These are phyloP conservation scores for Lactarius trivialis DNA, from an alignment of 768 basidiomycete species.

Conservation along the genomic window DNA sequence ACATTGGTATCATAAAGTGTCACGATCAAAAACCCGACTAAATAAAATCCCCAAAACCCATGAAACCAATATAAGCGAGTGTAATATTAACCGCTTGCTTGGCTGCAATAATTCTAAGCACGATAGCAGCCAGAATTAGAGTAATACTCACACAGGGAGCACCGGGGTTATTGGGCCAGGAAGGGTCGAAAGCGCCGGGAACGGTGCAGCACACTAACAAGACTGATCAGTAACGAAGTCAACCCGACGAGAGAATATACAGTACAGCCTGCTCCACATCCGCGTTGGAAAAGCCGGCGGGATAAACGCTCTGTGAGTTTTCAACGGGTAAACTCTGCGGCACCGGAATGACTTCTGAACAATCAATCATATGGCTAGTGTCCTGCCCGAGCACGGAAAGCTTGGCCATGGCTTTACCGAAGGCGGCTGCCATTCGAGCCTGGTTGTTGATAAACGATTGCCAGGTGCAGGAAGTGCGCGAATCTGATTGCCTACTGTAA, in stretches of 20 bases:
- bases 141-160: conserved; percentile 29
- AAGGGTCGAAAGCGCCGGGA: conserved; percentile 32
- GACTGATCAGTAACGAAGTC: not conserved
- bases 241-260: not conserved
- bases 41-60: not conserved
- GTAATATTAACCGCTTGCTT: not conserved
- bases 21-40: too few relatives aligned
- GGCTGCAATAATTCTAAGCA: not conserved
- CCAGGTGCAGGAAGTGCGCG: conserved; percentile 43
- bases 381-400: conserved; percentile 39
- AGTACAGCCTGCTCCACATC: conserved; percentile 24
- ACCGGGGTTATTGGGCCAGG: conserved; percentile 32
- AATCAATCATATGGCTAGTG: conserved; percentile 34
- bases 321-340: conserved; percentile 28
- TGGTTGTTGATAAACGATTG: conserved; percentile 35
- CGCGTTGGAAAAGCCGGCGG: conserved; percentile 26
- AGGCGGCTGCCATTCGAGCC: conserved; percentile 25
- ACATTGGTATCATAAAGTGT: not conserved
- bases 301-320: conserved; percentile 1
- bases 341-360: conserved; percentile 39
- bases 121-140: not conserved
- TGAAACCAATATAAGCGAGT: not conserved
- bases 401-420: conserved; percentile 41
- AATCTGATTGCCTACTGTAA: conserved; percentile 27
- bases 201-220: conserved; percentile 31